phyloP scores from a whole-genome alignment of 2,329 filamentous ascomycete genomes.

The Calonectria pteridis region DNA sequence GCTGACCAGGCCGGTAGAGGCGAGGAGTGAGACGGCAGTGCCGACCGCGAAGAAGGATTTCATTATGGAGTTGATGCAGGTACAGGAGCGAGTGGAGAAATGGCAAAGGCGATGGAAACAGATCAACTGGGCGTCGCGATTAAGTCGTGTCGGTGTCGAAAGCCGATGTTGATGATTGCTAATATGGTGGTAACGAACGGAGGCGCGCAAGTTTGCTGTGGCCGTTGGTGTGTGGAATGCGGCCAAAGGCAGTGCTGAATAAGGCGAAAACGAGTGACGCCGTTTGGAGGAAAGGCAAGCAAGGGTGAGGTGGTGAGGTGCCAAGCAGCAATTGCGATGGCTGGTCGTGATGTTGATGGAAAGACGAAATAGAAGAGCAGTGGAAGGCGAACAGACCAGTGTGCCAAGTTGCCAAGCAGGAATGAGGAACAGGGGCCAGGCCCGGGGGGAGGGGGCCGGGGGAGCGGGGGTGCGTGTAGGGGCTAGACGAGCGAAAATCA shows the following conservation, averaged over 20 bases:
- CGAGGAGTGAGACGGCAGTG: constrained; percentile 39
- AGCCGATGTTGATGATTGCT: background rate
- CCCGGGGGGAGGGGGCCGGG: constrained; percentile 6
- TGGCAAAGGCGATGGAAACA: constrained; percentile 12
- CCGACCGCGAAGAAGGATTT: constrained; percentile 35
- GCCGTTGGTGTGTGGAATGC: background rate
- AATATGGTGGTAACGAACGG: constrained; percentile 11
- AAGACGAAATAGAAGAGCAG: constrained; percentile 33
- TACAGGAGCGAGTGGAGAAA: constrained; percentile 25
- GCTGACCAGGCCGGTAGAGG: constrained; percentile 34
- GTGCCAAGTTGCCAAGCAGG: constrained; percentile 42
- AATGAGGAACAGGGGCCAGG: constrained; percentile 32
- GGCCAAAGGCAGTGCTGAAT: background rate
- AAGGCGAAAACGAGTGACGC: constrained; percentile 28
- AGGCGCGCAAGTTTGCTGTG: constrained; percentile 17
- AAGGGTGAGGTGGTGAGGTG: constrained; percentile 12
- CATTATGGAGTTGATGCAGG: constrained; percentile 32
- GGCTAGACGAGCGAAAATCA: constrained; percentile 11
- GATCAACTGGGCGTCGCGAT: constrained; percentile 26
- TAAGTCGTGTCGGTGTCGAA: constrained; percentile 12
- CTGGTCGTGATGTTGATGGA: constrained; percentile 37
- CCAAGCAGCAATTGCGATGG: constrained; percentile 29
- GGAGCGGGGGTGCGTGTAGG: constrained; percentile 15
- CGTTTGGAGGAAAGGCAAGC: background rate
- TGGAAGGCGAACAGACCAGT: constrained; percentile 24